These are phyloP conservation scores for Erodium moschatum DNA, from an alignment of 441 rosid species.

Conservation along the genomic window DNA sequence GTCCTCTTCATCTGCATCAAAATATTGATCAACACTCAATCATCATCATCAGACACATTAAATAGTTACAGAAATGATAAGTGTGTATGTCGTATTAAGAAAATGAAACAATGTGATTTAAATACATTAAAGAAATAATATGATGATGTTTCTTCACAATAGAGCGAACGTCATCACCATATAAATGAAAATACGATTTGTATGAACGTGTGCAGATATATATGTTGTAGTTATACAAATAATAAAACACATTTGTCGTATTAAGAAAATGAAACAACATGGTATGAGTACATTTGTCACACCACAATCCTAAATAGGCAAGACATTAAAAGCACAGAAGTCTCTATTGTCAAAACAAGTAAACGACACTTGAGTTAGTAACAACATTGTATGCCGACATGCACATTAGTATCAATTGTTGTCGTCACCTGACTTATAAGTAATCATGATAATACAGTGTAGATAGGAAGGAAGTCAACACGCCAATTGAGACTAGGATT, in stretches of 20 bases:
- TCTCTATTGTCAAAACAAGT: no score
- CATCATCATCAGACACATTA: no score
- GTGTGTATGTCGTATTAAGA: background rate
- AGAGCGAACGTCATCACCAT: background rate
- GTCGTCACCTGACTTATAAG: background rate
- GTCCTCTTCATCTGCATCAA: no score
- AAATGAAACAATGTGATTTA: background rate
- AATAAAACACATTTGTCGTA: background rate
- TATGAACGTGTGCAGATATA: no score
- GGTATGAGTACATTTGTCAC: no score
- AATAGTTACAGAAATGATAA: no score
- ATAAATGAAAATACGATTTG: no score
- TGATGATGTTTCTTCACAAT: background rate
- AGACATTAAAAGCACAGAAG: no score
- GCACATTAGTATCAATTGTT: background rate
- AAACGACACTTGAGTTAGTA: background rate
- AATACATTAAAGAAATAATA: background rate
- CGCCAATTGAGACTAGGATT: background rate
- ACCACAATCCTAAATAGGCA: no score
- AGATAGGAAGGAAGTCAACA: background rate
- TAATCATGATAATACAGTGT: background rate
- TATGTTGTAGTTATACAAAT: background rate
- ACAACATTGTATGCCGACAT: background rate
- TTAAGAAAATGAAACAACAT: no score
- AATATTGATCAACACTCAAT: no score